A percentile compares a stretch with the other conserved stretches of the same genome.
phyloP scores from a whole-genome alignment of 2,329 filamentous ascomycete species.

The Botrytis fabae region DNA sequence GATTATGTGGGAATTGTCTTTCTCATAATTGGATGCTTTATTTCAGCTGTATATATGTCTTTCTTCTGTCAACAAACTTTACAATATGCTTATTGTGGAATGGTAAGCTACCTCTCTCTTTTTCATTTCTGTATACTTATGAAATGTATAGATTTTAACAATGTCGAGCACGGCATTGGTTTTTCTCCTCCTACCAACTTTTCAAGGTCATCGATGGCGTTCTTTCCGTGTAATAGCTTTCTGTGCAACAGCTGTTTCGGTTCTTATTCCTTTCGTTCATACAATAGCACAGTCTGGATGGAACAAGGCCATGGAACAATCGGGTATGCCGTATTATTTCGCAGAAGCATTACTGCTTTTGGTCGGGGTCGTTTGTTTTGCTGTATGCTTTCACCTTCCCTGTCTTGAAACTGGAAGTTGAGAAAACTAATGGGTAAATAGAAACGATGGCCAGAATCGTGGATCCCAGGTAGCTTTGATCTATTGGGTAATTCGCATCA shows the following conservation, averaged over 20 bases:
- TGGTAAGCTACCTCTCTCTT: slow-evolving; percentile 38
- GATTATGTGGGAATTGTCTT: slow-evolving; percentile 45
- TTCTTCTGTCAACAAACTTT: slow-evolving; percentile 44
- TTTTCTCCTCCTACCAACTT: slow-evolving; percentile 35
- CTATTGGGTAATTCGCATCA: slow-evolving; percentile 32
- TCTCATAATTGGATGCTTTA: slow-evolving; percentile 44
- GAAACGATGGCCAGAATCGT: slow-evolving; percentile 30
- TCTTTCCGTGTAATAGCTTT: slow-evolving; percentile 31
- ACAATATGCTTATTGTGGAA: slow-evolving; percentile 41
- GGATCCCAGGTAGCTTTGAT: slow-evolving; percentile 32
- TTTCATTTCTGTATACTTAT: background rate
- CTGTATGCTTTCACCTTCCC: slow-evolving; percentile 2
- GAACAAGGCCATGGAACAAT: slow-evolving; percentile 24
- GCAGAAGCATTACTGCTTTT: slow-evolving; percentile 26
- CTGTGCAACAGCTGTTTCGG: slow-evolving; percentile 30
- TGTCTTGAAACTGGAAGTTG: background rate
- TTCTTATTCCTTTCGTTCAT: slow-evolving; percentile 31
- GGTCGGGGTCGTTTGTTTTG: slow-evolving; percentile 26
- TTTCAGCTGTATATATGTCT: slow-evolving; percentile 45
- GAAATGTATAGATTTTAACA: slow-evolving; percentile 40
- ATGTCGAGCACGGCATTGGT: slow-evolving; percentile 42
- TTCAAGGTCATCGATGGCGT: slow-evolving; percentile 32
- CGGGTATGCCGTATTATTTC: slow-evolving; percentile 32
- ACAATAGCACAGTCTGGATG: slow-evolving; percentile 28
- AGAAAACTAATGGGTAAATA: slow-evolving; percentile 12